Base-by-base conservation (phyloP, 140 eudicot genomes). In the Flaveria floridana region DNA sequence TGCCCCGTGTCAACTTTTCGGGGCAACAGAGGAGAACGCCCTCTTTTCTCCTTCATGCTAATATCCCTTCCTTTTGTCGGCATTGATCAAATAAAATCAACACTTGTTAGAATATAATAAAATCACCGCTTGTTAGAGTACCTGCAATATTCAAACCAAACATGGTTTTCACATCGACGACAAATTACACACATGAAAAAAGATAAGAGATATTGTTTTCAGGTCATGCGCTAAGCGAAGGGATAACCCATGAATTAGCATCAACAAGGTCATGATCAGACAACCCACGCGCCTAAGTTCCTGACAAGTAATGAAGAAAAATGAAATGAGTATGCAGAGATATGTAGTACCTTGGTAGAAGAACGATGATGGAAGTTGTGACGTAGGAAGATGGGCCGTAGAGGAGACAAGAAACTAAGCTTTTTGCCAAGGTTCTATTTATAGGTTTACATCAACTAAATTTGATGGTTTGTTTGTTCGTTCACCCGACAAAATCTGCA, bases 351-450 rank as follows among this genome's bases (percentile, higher is more conserved):
- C 84, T 41, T 68, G 70, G 55, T 58, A 48, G 80, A 74, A 74
- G 84, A 80, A 10, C 71, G 77, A 74, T 51, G 66, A 63, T 58
- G 72, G 37, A 68, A 67, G 80, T 74, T 80, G 84, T 37, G 62
- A 51, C 57, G 52, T 74, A 67, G 84, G 84, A 74, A 80, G 84
- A 80, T n/a, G 80, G 47, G 0, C 68, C 67, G 76, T 11, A 51
- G 80, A 74, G 80, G 76, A 47, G 84, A 80, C 84, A 47, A 68
- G 59, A 78, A 71, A 39, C 82, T 30, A 50, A 9, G 11, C 11
- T 8, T 61, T 8, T 23, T 21, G 65, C 4, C 11, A 8, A 2
- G n/a, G 23, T 42, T 26, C 0, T 37, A 78, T 37, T 71, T 78
- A 62, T 71, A 78, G 78, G 34, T 2, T n/a, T 16, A 10, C 37